Conservation (phyloP, 2,329 filamentous ascomycete genomes). For the Pestalotiopsis sp. region DNA sequence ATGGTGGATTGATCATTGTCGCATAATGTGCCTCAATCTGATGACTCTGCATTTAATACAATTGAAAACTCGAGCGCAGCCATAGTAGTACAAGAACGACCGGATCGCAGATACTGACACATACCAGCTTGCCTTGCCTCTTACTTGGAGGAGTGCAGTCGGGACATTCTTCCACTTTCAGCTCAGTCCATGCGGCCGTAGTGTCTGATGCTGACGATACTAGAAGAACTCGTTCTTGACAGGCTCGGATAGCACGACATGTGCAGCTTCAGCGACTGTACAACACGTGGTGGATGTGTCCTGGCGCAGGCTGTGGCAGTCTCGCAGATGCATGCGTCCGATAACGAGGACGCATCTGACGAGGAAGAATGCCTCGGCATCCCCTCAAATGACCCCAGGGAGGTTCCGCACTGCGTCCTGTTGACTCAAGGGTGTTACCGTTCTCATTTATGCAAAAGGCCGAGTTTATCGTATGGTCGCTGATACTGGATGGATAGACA, state of each 20-base stretch:
- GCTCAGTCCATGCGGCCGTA: too few species aligned
- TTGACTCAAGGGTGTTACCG: background rate
- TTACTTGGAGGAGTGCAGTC: too few species aligned
- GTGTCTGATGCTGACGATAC: too few species aligned
- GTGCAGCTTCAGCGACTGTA: background rate
- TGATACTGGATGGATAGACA: background rate
- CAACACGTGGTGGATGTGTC: background rate
- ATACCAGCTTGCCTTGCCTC: too few species aligned
- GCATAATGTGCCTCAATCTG: too few species aligned
- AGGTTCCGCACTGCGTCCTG: background rate
- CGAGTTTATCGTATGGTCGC: background rate
- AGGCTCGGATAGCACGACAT: background rate
- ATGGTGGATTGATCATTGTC: too few species aligned
- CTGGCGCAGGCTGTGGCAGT: background rate
- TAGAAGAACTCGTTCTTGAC: background rate
- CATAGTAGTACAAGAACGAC: too few species aligned
- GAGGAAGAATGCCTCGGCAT: background rate
- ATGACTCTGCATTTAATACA: too few species aligned
- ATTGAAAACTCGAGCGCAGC: too few species aligned
- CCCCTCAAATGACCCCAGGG: background rate
- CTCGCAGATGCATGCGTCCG: background rate
- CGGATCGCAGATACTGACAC: too few species aligned
- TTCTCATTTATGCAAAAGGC: background rate
- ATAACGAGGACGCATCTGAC: background rate
- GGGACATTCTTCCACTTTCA: too few species aligned